Evolutionary conservation across 768 basidiomycete species (phyloP).

Genomic region (Suillus luteus): DNA sequence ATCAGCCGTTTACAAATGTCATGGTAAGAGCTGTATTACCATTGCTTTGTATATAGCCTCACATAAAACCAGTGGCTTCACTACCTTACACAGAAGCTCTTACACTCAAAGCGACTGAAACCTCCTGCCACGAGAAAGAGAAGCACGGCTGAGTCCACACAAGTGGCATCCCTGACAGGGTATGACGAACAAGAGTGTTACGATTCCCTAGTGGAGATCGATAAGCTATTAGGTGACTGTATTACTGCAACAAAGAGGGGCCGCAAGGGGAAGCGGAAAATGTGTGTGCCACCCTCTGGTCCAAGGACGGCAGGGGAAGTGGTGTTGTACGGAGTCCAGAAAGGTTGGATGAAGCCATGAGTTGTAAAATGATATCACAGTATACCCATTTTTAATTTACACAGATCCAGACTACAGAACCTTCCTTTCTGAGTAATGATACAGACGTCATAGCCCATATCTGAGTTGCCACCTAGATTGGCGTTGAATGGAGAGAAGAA

Average conservation of each 20-base stretch:
- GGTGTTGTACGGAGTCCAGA: constrained; percentile 59
- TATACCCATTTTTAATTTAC: background rate
- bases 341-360: constrained; percentile 57
- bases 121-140: constrained; percentile 48
- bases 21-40: constrained; percentile 57
- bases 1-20: constrained; percentile 83
- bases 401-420: background rate
- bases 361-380: background rate
- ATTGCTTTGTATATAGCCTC: constrained; percentile 15
- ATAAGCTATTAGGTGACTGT: constrained; percentile 53
- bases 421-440: constrained; percentile 20
- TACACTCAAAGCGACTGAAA: constrained; percentile 69
- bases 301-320: constrained; percentile 56
- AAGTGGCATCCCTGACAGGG: constrained; percentile 28
- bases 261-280: constrained; percentile 39
- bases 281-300: constrained; percentile 21
- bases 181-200: constrained; percentile 73
- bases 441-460: constrained; percentile 10
- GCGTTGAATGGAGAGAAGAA: constrained; percentile 10
- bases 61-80: constrained; percentile 76
- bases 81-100: constrained; percentile 74
- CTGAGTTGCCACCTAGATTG: constrained; percentile 10
- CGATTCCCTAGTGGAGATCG: constrained; percentile 66
- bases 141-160: constrained; percentile 18
- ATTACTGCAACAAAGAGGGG: constrained; percentile 41